A percentile compares a stretch with the other conserved stretches of the same genome.
Conservation (phyloP, 495 filamentous ascomycete species). For the Neurospora sp. region DNA sequence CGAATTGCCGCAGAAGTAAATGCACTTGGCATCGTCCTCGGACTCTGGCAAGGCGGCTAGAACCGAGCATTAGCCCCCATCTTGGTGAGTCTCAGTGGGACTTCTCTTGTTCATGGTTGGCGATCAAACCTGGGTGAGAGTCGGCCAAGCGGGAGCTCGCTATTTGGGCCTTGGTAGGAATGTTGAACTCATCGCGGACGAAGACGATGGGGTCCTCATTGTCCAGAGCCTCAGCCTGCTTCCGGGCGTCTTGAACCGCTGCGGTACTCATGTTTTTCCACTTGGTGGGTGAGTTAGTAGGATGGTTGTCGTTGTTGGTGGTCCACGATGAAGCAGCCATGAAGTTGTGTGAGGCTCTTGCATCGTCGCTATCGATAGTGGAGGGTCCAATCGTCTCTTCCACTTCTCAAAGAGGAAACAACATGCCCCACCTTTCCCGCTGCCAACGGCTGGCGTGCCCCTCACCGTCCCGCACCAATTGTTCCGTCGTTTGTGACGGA, state of each 20-base stretch:
- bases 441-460: not conserved
- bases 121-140: slow-evolving; percentile 21
- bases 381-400: not conserved
- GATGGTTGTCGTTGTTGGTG: not conserved
- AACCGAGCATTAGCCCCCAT: slow-evolving; percentile 4
- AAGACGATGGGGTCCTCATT: slow-evolving; percentile 53
- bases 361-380: not conserved
- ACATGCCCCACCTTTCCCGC: not conserved
- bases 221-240: slow-evolving; percentile 42
- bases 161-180: slow-evolving; percentile 71
- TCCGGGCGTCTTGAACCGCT: slow-evolving; percentile 1
- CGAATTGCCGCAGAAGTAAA: slow-evolving; percentile 96
- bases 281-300: not conserved
- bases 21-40: slow-evolving; percentile 35
- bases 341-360: not conserved
- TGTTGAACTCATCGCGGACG: slow-evolving; percentile 69
- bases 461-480: not conserved
- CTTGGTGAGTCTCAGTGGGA: not conserved
- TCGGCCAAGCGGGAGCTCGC: slow-evolving; percentile 50
- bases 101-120: not conserved
- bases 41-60: slow-evolving; percentile 9
- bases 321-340: not conserved
- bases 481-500: not conserved
- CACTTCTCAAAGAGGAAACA: not conserved
- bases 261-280: slow-evolving; percentile 8